Base-by-base conservation (phyloP, 108 stramenopile genomes). In the Schizochytrium sp. region DNA sequence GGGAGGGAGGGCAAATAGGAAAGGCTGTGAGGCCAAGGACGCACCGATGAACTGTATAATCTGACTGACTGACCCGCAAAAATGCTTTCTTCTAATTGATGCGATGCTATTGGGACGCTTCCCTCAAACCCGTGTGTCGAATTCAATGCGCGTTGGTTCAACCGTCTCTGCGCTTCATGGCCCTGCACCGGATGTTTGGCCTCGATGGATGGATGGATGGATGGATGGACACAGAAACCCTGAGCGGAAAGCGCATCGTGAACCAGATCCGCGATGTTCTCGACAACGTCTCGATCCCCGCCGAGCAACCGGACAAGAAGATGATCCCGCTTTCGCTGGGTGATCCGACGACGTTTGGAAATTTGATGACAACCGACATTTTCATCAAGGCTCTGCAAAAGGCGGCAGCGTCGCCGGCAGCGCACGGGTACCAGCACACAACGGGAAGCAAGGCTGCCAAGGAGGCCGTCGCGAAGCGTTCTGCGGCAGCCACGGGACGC, bases 261-360 rank as follows among this genome's bases (percentile, higher is more conserved):
- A 96, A 98, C 92, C 96, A 96, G 16, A 95, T 98, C 60, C 95
- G 96, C 18, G 91, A 93, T 28, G 95, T 97, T 72, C 95, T 98
- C 18, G 96, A 96, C 91, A 91, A 90, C 41, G 90, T 94, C 63
- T 72, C 92, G 72, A 58, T 72, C 48, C 95, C 93, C 8, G 83
- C 89, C 53, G 91, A 92, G 47, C 88, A 95, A 72, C 87, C 60
- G 5, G 92, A 95, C 10, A 96, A 97, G 88, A 90, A 95, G 83
- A 93, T 93, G 72, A 95, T 97, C 87, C 96, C 96, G 12, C 91
- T 97, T 88, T 96, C 96, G 72, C 94, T 97, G 90, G 94, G 97
- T 28, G 97, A 97, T 90, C 95, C 97, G 10, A 96, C 96, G 8
- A 90, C 90, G 3, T 93, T 90, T 87, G 95, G 94, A 4, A 95